Evolutionary conservation across 805 yeast species (phyloP), one percentile per base, ranked within the genome.

Genomic region (Cyberlindnera saturnus): DNA sequence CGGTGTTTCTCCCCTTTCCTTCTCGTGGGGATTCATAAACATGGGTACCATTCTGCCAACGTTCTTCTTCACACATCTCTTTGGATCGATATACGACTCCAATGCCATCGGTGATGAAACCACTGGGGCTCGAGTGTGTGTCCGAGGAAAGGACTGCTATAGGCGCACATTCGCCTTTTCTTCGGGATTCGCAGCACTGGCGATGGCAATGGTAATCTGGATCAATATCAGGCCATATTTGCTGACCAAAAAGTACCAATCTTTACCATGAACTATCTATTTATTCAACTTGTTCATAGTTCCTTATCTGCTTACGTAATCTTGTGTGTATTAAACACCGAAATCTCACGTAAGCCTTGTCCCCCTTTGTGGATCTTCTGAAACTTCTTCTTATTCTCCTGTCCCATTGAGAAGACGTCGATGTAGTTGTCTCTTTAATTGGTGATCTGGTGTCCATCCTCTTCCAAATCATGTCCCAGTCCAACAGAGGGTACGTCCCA

Each of bases 11-110:
- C 69, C 74, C 41, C 82, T 84, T 53, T 75, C 86, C 7, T 78
- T 74, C 50, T 82, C 82, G 54, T 85, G 89, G 86, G 95, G 95
- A 0, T 57, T 80, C 31, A 71, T 82, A 18, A 79, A 81, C 10
- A 55, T 82, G 41, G 77, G 89, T 0, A 90, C 93, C 1, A 73
- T 82, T 14, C 48, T 80, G 0, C 78, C 85, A 1, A 74, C 82
- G 33, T 74, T 75, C 49, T 63, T 73, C 45, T 71, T 85, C 49
- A 82, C 86, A 35, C 67, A 71, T 42, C 59, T 79, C 34, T 81
- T 84, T 61, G 93, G 93, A 10, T 56, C 64, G 19, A 69, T 74
- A 28, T 85, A 80, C 59, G 95, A 85, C 57, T 60, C 69, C 5
- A 61, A 75, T 39, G 44, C 49, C n/a, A 35, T 30, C 1, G 6